A percentile compares a stretch with the other conserved stretches of the same genome.
These are phyloP conservation scores for Ganoderma sp. DNA, from an alignment of 1,284 basidiomycete genomes.

Conservation along the genomic window DNA sequence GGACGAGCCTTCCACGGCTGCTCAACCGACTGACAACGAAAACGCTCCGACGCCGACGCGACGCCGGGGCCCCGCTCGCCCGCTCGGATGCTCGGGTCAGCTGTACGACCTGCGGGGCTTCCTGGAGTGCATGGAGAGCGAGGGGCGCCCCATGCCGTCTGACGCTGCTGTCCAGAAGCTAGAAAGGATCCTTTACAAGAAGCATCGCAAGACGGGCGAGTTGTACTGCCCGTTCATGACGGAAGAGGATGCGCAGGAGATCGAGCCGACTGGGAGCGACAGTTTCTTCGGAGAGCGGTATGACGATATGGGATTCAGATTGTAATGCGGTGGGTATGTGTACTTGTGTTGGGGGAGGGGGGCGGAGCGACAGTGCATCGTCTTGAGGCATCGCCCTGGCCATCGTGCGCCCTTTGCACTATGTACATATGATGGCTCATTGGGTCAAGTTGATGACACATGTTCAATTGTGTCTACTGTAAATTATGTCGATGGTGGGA, in stretches of 20 bases:
- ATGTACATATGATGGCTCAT: no score
- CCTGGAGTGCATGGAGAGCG: conserved; percentile 16
- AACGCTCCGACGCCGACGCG: background rate
- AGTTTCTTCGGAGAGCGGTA: background rate
- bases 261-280: background rate
- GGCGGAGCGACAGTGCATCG: no score
- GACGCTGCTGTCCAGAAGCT: conserved; percentile 16
- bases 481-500: no score
- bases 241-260: background rate
- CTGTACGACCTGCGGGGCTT: conserved; percentile 16
- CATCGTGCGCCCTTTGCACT: no score
- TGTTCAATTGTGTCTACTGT: no score
- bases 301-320: background rate
- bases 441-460: no score
- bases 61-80: background rate
- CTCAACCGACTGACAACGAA: background rate
- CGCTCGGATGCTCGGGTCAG: background rate
- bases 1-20: no score
- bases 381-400: no score
- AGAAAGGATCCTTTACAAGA: conserved; percentile 7
- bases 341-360: no score
- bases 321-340: background rate
- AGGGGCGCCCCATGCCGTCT: conserved; percentile 16
- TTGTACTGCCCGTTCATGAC: conserved; percentile 7
- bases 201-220: conserved; percentile 1